Evolutionary conservation across 2,329 filamentous ascomycete genomes (phyloP), one percentile per base, ranked within the genome.

Genomic region (Xylariaceae sp.): DNA sequence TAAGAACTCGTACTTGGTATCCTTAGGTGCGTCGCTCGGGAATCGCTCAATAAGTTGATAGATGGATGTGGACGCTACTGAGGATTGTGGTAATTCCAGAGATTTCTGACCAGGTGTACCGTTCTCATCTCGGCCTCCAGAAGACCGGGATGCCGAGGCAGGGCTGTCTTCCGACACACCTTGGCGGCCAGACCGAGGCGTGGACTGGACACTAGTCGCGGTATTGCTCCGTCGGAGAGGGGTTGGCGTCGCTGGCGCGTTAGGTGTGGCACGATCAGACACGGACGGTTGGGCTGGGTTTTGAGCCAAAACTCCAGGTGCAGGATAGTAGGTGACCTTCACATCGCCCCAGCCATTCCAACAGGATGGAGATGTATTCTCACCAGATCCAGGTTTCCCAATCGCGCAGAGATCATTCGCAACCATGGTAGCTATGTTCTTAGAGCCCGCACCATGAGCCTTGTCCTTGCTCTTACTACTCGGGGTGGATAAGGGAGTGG

Each of bases 291-390:
- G 56, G 31, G 39, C 26, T 8, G 32, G 55, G 44, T 38, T 64
- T 43, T 37, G 62, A 29, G 42, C 62, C 59, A 37, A 62, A 12
- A 37, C 26, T 57, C 30, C 55, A 13, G 57, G 52, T 64, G 67
- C 65, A 3, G 78, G 75, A 55, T 95, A 95, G 64, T 95, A 97
- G 16, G 81, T 78, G 39, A 97, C 67, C 54, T 82, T 83, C 37
- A 97, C 76, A 57, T 85, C 81, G 17, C 85, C 87, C 84, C 89
- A 95, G 42, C 86, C 82, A 46, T 81, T 78, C 83, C 87, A 94
- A 17, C 72, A 66, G 29, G 52, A 39, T 37, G 51, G 52, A 38
- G 40, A 51, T 15, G 50, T 37, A 33, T 41, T 64, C 19, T 65
- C 60, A 53, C 65, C 39, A 50, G 65, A 33, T 51, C 73, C 75